Base-by-base conservation (phyloP, 1,284 basidiomycete genomes). In the Cryptococcus sp. region DNA sequence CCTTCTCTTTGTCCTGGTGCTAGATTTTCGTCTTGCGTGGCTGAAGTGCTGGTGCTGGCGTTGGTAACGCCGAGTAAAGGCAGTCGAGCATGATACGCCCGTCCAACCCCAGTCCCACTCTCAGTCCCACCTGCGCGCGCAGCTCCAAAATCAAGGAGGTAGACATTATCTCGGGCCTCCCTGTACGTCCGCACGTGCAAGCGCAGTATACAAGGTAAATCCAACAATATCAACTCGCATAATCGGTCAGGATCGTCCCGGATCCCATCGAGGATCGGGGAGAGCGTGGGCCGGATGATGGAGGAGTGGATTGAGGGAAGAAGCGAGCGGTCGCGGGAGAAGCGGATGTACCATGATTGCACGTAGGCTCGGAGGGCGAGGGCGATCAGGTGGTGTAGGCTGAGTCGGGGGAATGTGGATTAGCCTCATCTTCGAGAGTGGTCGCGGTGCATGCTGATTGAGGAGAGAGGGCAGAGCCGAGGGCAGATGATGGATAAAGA, bases 291-390 rank as follows among this genome's bases (percentile, higher is more conserved):
- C 10, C 47, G 49, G 40, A 72, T 50, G 7, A 67, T 60, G 23
- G 47, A 50, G 19, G 27, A 22, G 17, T 66, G 54, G 39, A 72
- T 59, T 3, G 47, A 51, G 2, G 67, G 64, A 17, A 69, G 56
- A 48, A 74, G 61, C 11, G 65, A 50, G 13, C 64, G 61, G 48
- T 76, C 73, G 25, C 69, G 62, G 8, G 71, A 68, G 50, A 78
- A 60, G 16, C 62, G 60, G 19, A 59, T 51, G 57, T 77, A 78
- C 76, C 76, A 78, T 50, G 61, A 60, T 25, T 60, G 58, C 19
- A 75, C 60, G 59, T 73, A 74, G 17, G 68, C 71, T 35, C 74
- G 68, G 8, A 69, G 57, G n/a, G 57, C 50, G n/a, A 69, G 56
- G 2, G 69, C 68, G 15, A 68, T 55, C 25, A 71, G 54, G 60